A percentile compares a stretch with the other conserved stretches of the same genome.
phyloP scores from a whole-genome alignment of 2,329 filamentous ascomycete species.

The Fusarium hainanense region DNA sequence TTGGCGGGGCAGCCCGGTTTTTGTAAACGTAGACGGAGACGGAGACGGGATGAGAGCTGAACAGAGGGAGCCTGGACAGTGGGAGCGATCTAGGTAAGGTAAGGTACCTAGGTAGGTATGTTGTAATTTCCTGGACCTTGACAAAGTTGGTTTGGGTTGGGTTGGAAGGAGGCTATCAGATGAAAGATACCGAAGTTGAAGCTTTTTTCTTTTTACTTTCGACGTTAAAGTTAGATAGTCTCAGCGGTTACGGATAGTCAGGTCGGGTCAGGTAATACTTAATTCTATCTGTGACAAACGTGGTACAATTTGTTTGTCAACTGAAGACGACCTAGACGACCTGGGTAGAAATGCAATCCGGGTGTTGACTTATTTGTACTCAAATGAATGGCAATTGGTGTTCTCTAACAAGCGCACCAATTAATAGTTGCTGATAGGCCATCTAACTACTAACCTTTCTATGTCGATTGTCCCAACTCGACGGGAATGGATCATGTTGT shows the following conservation, averaged over 20 bases:
- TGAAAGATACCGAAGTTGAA: background rate
- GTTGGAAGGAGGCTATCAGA: background rate
- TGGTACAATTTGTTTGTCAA: slow-evolving; percentile 7
- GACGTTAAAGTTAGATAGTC: background rate
- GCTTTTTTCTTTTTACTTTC: background rate
- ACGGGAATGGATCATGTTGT: background rate
- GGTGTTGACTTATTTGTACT: background rate
- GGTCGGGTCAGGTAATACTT: background rate
- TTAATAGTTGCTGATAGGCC: background rate
- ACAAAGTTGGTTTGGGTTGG: background rate
- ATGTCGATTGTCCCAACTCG: background rate
- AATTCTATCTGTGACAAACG: slow-evolving; percentile 12
- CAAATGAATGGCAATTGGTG: background rate
- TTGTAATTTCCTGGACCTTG: slow-evolving; percentile 12
- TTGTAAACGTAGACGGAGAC: background rate
- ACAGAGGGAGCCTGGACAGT: background rate
- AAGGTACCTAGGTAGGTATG: no score
- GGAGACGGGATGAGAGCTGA: slow-evolving; percentile 7
- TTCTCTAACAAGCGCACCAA: background rate
- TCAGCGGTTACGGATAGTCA: background rate
- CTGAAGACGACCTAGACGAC: background rate
- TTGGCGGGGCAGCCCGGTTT: slow-evolving; percentile 46
- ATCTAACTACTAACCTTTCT: background rate
- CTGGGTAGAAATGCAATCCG: background rate
- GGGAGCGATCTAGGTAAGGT: background rate